These are phyloP conservation scores for Penicillium daleae DNA, from an alignment of 495 filamentous ascomycete genomes.

Conservation along the genomic window DNA sequence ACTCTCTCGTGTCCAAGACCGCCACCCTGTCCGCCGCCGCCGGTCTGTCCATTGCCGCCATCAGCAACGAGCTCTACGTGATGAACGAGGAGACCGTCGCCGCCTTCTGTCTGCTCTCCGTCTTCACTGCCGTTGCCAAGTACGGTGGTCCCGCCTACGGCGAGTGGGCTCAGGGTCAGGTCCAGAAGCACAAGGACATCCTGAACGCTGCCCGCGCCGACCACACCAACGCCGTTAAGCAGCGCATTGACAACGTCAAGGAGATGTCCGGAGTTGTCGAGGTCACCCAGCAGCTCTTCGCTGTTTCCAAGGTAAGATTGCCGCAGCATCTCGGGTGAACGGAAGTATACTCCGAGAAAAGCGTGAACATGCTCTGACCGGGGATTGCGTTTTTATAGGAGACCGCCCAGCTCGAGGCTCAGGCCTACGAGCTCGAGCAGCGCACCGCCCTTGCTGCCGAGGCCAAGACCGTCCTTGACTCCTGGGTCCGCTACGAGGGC, in stretches of 20 bases:
- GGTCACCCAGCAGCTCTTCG: slow-evolving; percentile 94
- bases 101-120: slow-evolving; percentile 82
- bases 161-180: slow-evolving; percentile 87
- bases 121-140: slow-evolving; percentile 87
- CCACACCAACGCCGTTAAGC: slow-evolving; percentile 93
- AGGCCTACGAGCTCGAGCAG: slow-evolving; percentile 97
- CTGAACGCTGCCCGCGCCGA: slow-evolving; percentile 90
- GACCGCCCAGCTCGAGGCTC: slow-evolving; percentile 91
- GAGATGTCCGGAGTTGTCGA: slow-evolving; percentile 93
- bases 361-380: not conserved
- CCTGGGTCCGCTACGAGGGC: slow-evolving; percentile 96
- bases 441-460: slow-evolving; percentile 84
- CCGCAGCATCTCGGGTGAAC: not conserved
- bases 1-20: slow-evolving; percentile 86
- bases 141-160: slow-evolving; percentile 90
- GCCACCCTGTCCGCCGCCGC: slow-evolving; percentile 93
- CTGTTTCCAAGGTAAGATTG: slow-evolving; percentile 85
- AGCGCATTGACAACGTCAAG: slow-evolving; percentile 88
- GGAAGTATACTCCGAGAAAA: not conserved
- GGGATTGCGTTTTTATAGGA: slow-evolving; percentile 61
- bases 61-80: slow-evolving; percentile 99
- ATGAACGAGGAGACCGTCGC: slow-evolving; percentile 97
- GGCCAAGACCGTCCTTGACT: slow-evolving; percentile 94
- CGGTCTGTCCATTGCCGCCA: slow-evolving; percentile 87
- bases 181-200: slow-evolving; percentile 86